Conservation (phyloP, 2,329 filamentous ascomycete genomes). For the Aspergillus unguis region DNA sequence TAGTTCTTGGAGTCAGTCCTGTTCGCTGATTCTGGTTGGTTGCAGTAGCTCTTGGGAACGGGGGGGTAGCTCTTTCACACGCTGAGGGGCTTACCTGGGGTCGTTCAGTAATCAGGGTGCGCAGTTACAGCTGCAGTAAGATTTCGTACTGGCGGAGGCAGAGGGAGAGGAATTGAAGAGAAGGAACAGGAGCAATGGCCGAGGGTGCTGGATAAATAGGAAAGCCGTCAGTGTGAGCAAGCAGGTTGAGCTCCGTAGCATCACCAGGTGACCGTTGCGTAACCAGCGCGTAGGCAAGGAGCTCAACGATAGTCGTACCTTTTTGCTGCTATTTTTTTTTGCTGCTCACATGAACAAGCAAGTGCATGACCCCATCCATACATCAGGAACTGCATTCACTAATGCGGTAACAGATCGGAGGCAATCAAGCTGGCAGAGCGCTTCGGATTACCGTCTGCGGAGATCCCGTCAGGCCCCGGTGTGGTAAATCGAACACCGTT, state of each 20-base stretch:
- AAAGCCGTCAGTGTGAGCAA: background rate
- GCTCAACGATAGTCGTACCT: background rate
- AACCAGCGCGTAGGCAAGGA: constrained; percentile 4
- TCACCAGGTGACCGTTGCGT: background rate
- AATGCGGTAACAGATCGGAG: constrained; percentile 13
- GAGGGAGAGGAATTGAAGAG: no score
- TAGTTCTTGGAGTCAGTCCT: no score
- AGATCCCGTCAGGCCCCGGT: constrained; percentile 22
- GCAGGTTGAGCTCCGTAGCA: background rate
- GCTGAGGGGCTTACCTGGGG: no score
- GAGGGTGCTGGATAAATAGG: no score
- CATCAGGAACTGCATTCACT: constrained; percentile 10
- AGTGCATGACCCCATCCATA: constrained; percentile 17
- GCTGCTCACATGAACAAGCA: constrained; percentile 32
- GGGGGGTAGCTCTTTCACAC: no score
- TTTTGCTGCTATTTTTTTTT: constrained; percentile 18
- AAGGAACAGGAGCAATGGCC: no score
- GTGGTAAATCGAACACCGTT: background rate
- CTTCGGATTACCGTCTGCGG: constrained; percentile 33
- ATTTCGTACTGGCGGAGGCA: no score
- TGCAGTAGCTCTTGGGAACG: no score
- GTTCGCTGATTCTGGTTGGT: no score
- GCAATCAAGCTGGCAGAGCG: constrained; percentile 5
- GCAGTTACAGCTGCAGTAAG: no score
- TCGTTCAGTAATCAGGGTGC: no score